Evolutionary conservation across 2,329 filamentous ascomycete species (phyloP), one percentile per base, ranked within the genome.

Genomic region (Penicillium sp.): DNA sequence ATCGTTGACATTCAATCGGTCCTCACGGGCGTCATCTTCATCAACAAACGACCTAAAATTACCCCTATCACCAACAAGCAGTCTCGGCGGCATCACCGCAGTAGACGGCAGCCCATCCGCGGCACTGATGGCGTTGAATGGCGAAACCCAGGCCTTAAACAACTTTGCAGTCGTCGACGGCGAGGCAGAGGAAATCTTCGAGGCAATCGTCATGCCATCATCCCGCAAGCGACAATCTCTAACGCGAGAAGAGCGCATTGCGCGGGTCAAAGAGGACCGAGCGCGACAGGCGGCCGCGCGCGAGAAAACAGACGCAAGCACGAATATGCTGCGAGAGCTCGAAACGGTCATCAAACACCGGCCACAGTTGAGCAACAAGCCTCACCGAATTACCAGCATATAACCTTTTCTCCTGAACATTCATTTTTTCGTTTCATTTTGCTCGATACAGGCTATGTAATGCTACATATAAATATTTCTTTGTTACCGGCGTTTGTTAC

Each of bases 261-360:
- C 81, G 45, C 93, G 89, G 72, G 91, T 97, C 79, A 88, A 89
- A 65, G 92, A 96, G 68, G 93, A 97, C 46, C 83, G 93, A 57
- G 86, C 85, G 54, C 84, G 83, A 61, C 89, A 90, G 68, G 87
- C 88, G 20, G 79, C 84, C 42, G 78, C 86, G 42, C 84, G 86
- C 55, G 89, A 92, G 64, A 88, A 88, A 67, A 79, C 85, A 46
- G 91, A 97, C 60, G 88, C 90, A 11, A 95, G 86, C 61, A 89
- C 86, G 45, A 90, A 88, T 64, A 96, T 99, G 90, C 81, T 99
- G 61, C 86, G 88, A 61, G 94, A 99, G 74, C 80, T 99, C 58
- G 91, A 97, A 76, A 93, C 90, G 60, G 85, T 99, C 59, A 95
- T 97, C 70, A 84, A 83, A 63, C 74, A 83, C 63, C 72, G 80